Evolutionary conservation across 345 rosid genomes (phyloP).

Genomic region (Gossypium herbaceum): DNA sequence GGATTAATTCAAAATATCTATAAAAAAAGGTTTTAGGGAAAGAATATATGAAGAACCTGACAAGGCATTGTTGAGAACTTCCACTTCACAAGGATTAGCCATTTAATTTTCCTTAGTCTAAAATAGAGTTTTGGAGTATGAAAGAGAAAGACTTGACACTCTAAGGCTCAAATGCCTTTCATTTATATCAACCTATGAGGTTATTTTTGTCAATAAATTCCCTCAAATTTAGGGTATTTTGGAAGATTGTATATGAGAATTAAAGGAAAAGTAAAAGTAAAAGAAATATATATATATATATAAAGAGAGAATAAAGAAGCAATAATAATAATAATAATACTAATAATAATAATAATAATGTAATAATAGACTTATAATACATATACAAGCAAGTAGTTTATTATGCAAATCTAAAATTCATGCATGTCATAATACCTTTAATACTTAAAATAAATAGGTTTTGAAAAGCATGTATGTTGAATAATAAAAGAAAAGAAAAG

Average conservation of each 20-base stretch:
- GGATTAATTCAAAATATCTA: no score
- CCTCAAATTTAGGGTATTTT: not conserved
- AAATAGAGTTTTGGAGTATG: not conserved
- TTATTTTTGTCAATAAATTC: constrained; percentile 30
- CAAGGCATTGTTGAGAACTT: constrained; percentile 56
- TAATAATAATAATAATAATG: not conserved
- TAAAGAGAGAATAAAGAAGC: not conserved
- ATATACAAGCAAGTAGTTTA: no score
- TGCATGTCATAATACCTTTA: no score
- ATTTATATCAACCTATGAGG: constrained; percentile 39
- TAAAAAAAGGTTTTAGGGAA: no score
- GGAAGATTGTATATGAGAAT: not conserved
- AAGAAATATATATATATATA: no score
- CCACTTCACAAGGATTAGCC: constrained; percentile 44
- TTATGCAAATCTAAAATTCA: no score
- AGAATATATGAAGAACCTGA: constrained; percentile 40
- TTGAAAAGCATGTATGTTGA: not conserved
- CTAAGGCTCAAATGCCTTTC: not conserved
- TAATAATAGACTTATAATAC: no score
- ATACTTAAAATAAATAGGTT: no score
- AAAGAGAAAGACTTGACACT: not conserved
- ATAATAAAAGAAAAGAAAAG: no score
- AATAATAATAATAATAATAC: not conserved
- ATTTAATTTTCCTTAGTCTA: constrained; percentile 23
- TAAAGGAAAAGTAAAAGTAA: not conserved